Evolutionary conservation across 2,329 filamentous ascomycete species (phyloP), one percentile per base, ranked within the genome.

Genomic region (Talaromyces sp.): DNA sequence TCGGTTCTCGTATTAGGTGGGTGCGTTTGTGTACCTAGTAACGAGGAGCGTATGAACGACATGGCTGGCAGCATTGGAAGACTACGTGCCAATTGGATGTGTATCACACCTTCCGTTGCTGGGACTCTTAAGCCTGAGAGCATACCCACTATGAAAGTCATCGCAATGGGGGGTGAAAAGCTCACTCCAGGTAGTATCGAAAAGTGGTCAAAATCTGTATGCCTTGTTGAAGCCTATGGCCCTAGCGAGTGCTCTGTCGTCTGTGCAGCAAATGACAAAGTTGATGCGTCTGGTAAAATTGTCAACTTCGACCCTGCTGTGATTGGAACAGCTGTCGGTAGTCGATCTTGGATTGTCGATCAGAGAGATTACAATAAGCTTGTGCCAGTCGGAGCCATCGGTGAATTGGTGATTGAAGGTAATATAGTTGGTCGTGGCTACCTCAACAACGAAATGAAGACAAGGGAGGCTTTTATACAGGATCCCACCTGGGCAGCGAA

Each of bases 71-170:
- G 78, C 27, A 62, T 62, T 8, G 53, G 33, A 9, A 58, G 61
- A 9, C 33, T 62, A 42, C 71, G 80, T 16, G 81, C 81, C 33
- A 84, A 79, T 55, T 82, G 79, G 76, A 81, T 80, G 3, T 81
- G 83, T 66, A 79, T 87, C 65, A 88, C 87, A 0, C 83, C 86
- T 1, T 79, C 85, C 0, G 78, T 89, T n/a, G 83, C 85, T 0
- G 75, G 77, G 23, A 75, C 79, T 0, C 62, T 84, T 0, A 72
- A 76, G 8, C 80, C 79, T 0, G 70, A 74, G 40, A 74, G 73
- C 12, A 75, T 84, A 1, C 79, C 80, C 1, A 75, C 72, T 0
- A 66, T 84, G 40, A 78, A 74, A 58, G 74, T 73, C 0, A 67
- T 84, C 52, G 70, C 75, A 2, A 72, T 78, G 9, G 79, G 78